A percentile compares a stretch with the other conserved stretches of the same genome.
These are phyloP conservation scores for Tylopilus cervinicoccineus DNA, from an alignment of 768 basidiomycete species.

Conservation along the genomic window DNA sequence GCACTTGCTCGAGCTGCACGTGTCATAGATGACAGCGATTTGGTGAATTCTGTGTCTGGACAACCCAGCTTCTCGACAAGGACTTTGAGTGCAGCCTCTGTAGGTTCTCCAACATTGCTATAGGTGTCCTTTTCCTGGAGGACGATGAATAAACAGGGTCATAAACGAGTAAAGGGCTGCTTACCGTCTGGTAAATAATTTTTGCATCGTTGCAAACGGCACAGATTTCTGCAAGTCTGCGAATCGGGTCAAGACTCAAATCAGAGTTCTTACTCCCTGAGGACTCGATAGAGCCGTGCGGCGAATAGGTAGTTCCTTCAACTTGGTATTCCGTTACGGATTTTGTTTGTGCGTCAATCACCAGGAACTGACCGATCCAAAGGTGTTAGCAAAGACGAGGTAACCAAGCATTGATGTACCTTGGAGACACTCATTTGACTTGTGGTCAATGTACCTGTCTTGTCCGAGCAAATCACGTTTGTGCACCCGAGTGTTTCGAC, in stretches of 20 bases:
- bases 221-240: slow-evolving; percentile 86
- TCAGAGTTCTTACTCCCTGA: slow-evolving; percentile 61
- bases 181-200: slow-evolving; percentile 76
- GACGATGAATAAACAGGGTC: not conserved
- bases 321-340: slow-evolving; percentile 68
- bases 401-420: slow-evolving; percentile 36
- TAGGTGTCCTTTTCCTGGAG: slow-evolving; percentile 75
- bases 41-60: slow-evolving; percentile 51
- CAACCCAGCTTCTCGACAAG: slow-evolving; percentile 92
- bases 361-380: slow-evolving; percentile 57
- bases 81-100: slow-evolving; percentile 94
- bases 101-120: slow-evolving; percentile 89
- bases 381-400: slow-evolving; percentile 8
- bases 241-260: slow-evolving; percentile 64
- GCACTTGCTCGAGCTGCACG: slow-evolving; percentile 69
- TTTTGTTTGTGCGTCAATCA: slow-evolving; percentile 54
- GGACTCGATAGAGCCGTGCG: slow-evolving; percentile 67
- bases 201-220: slow-evolving; percentile 95
- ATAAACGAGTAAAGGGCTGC: slow-evolving; percentile 18
- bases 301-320: slow-evolving; percentile 91
- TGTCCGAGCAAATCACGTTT: slow-evolving; percentile 98
- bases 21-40: slow-evolving; percentile 54
- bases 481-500: slow-evolving; percentile 98
- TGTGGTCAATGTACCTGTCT: slow-evolving; percentile 94
- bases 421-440: slow-evolving; percentile 96